A percentile compares a stretch with the other conserved stretches of the same genome.
Evolutionary conservation across 2,329 filamentous ascomycete genomes (phyloP).

Genomic region (Elsinoe perseae): DNA sequence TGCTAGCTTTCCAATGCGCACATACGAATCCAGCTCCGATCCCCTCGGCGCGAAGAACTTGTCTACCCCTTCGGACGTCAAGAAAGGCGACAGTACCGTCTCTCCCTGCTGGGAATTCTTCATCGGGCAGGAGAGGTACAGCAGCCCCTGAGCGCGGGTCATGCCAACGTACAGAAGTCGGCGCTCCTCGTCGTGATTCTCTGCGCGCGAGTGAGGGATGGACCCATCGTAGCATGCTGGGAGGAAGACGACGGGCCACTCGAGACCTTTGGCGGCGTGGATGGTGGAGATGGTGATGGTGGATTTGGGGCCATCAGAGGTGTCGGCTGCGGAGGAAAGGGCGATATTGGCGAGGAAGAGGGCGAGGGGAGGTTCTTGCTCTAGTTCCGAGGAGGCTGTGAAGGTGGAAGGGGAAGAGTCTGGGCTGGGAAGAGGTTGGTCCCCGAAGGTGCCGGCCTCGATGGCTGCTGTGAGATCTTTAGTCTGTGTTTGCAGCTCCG

Average conservation of each 20-base stretch:
- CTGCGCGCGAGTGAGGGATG: conserved; percentile 79
- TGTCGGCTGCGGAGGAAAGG: conserved; percentile 69
- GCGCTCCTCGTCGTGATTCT: conserved; percentile 81
- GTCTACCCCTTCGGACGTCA: conserved; percentile 50
- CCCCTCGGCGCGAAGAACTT: conserved; percentile 54
- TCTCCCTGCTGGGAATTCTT: conserved; percentile 56
- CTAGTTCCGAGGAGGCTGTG: conserved; percentile 48
- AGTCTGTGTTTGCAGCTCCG: conserved; percentile 77
- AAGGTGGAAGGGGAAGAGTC: not conserved
- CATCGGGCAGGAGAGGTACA: conserved; percentile 77
- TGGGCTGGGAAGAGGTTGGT: conserved; percentile 55
- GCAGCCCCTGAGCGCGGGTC: conserved; percentile 78
- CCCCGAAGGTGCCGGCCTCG: conserved; percentile 35
- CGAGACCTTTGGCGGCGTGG: conserved; percentile 88
- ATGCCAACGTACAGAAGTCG: conserved; percentile 90
- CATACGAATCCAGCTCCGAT: conserved; percentile 55
- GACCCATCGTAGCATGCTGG: conserved; percentile 83
- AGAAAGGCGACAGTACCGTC: conserved; percentile 63
- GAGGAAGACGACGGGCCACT: conserved; percentile 94
- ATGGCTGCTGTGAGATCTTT: conserved; percentile 55
- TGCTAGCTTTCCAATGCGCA: conserved; percentile 57
- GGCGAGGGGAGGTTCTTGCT: conserved; percentile 61
- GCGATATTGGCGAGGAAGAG: conserved; percentile 85
- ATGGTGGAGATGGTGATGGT: conserved; percentile 86
- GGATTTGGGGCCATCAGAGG: conserved; percentile 39